Conservation (phyloP, 331 rosid species). For the Malus hybrid region DNA sequence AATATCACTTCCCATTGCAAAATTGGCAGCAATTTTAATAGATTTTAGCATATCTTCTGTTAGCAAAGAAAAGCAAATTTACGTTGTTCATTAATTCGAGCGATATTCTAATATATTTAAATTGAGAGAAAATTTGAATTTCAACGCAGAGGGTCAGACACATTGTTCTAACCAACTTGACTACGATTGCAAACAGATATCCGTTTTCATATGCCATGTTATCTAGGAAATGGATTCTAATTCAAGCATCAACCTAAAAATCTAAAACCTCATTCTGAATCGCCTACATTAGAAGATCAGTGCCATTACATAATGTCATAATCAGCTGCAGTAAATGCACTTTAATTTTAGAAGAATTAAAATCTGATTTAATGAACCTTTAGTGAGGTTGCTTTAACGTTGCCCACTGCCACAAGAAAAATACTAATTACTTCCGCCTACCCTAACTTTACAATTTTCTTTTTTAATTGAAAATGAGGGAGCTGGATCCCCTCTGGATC, state of each 20-base stretch:
- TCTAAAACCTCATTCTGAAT: not conserved
- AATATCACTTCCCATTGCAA: too few species aligned
- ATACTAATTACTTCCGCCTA: too few species aligned
- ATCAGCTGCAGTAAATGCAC: slow-evolving; percentile 6
- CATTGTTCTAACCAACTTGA: too few species aligned
- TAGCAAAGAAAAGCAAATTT: too few species aligned
- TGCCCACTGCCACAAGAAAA: not conserved
- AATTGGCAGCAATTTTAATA: not conserved
- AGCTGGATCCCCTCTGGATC: too few species aligned
- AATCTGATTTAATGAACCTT: not conserved
- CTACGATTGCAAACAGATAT: too few species aligned
- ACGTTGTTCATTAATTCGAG: too few species aligned
- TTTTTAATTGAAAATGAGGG: too few species aligned
- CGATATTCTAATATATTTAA: too few species aligned
- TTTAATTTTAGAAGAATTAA: not conserved
- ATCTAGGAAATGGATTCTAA: not conserved
- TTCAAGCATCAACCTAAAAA: not conserved
- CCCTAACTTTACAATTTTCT: too few species aligned
- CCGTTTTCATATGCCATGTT: not conserved
- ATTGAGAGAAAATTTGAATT: too few species aligned
- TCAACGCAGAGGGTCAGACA: rapidly evolving
- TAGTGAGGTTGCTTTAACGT: not conserved
- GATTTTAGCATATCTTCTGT: not conserved
- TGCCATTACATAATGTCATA: not conserved
- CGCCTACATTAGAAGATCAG: not conserved